A percentile compares a stretch with the other conserved stretches of the same genome.
Conservation (phyloP, 441 rosid species). For the Erodium texanum region DNA sequence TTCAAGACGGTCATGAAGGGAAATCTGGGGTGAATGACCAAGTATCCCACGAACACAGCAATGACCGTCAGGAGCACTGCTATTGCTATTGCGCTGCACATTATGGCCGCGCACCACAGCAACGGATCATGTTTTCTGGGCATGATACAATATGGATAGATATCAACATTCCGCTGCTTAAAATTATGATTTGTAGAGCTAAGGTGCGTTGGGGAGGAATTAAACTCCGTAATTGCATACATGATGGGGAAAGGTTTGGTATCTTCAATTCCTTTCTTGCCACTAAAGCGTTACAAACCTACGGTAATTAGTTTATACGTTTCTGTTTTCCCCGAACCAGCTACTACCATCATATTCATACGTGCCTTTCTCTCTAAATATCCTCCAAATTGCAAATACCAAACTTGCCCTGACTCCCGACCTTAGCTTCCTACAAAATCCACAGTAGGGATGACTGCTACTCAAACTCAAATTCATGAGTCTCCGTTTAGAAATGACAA, state of each 20-base stretch:
- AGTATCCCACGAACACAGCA: conserved; percentile 48
- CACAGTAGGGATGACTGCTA: too few species aligned
- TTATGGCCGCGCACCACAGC: conserved; percentile 55
- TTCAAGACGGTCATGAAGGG: conserved; percentile 47
- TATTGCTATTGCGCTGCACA: conserved; percentile 51
- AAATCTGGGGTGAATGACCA: conserved; percentile 60
- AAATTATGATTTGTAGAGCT: too few species aligned
- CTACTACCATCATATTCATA: too few species aligned
- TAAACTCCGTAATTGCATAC: conserved; percentile 2
- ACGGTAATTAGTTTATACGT: neutral
- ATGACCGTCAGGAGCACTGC: conserved; percentile 54
- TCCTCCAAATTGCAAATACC: neutral
- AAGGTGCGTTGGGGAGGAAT: too few species aligned
- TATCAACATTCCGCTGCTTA: too few species aligned
- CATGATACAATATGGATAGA: neutral
- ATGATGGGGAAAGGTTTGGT: conserved; percentile 51
- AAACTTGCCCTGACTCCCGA: neutral
- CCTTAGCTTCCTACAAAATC: too few species aligned
- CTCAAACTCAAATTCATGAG: too few species aligned
- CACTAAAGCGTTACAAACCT: neutral
- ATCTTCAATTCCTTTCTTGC: conserved; percentile 40
- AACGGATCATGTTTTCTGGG: conserved; percentile 20
- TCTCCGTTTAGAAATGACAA: too few species aligned
- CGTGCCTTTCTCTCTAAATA: neutral
- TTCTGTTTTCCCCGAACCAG: too few species aligned